These are phyloP conservation scores for Dalbergia oliveri DNA, from an alignment of 306 rosid genomes.

Conservation along the genomic window DNA sequence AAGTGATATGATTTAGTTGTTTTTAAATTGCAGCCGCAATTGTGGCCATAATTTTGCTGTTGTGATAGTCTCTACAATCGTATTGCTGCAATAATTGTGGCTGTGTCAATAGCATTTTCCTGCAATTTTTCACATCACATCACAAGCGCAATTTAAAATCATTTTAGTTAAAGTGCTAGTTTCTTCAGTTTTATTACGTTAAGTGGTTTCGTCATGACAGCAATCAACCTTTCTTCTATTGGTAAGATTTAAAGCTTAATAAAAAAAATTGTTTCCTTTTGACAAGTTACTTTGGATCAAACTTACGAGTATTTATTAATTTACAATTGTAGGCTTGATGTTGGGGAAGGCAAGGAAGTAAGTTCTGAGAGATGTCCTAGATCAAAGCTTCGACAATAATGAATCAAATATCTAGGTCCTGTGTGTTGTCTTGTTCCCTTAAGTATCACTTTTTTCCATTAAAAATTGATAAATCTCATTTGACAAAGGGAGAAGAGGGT, in stretches of 20 bases:
- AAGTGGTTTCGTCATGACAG: constrained; percentile 86
- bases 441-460: background rate
- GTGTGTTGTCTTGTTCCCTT: constrained; percentile 57
- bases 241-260: constrained; percentile 56
- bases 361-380: constrained; percentile 67
- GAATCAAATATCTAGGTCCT: constrained; percentile 92
- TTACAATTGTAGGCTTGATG: constrained; percentile 74
- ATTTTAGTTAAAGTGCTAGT: background rate
- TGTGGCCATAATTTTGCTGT: too few species aligned
- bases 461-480: constrained; percentile 6
- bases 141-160: too few species aligned
- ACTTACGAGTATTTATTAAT: constrained; percentile 26
- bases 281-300: constrained; percentile 14
- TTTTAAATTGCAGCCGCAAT: too few species aligned
- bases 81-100: too few species aligned
- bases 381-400: constrained; percentile 77
- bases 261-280: constrained; percentile 7
- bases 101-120: too few species aligned
- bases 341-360: constrained; percentile 82
- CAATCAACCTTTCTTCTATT: constrained; percentile 85
- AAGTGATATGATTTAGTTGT: background rate
- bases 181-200: constrained; percentile 76
- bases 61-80: too few species aligned
- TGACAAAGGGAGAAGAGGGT: background rate
- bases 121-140: too few species aligned